phyloP scores from a whole-genome alignment of 2,329 filamentous ascomycete species.

The Penicillium sp. region DNA sequence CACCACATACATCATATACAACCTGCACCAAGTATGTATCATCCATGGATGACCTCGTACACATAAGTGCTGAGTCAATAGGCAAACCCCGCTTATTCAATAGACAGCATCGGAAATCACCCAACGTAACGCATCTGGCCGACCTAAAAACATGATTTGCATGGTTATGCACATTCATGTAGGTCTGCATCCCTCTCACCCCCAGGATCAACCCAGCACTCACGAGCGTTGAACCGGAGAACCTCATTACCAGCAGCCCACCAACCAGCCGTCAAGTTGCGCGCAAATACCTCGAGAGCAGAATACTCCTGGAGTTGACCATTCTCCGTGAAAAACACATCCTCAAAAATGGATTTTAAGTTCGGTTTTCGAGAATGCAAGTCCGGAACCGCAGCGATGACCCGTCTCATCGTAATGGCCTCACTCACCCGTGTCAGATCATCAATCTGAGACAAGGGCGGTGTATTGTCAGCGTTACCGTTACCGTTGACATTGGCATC shows the following conservation, averaged over 20 bases:
- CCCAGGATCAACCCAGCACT: slow-evolving; percentile 47
- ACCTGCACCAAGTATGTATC: not conserved
- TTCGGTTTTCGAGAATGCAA: slow-evolving; percentile 66
- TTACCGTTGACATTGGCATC: slow-evolving; percentile 23
- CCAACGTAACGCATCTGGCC: not conserved
- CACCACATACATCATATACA: not conserved
- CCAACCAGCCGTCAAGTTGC: slow-evolving; percentile 61
- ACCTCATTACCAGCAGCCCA: slow-evolving; percentile 63
- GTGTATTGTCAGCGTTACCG: slow-evolving; percentile 4
- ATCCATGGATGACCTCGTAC: not conserved
- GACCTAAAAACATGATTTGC: not conserved
- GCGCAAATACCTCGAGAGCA: slow-evolving; percentile 61
- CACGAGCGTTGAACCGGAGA: slow-evolving; percentile 58
- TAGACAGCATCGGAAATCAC: not conserved
- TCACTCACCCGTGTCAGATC: slow-evolving; percentile 14
- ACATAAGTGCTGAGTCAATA: not conserved
- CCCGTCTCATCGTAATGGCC: slow-evolving; percentile 43
- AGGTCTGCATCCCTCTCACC: not conserved
- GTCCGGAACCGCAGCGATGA: slow-evolving; percentile 61
- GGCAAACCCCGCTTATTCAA: not conserved
- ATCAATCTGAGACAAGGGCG: not conserved
- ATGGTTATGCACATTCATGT: not conserved
- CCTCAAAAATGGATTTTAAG: slow-evolving; percentile 56
- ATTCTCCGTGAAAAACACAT: slow-evolving; percentile 38
- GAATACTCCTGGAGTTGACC: slow-evolving; percentile 36